Conservation (phyloP, 1,284 basidiomycete species). For the Ceratobasidium sp. region DNA sequence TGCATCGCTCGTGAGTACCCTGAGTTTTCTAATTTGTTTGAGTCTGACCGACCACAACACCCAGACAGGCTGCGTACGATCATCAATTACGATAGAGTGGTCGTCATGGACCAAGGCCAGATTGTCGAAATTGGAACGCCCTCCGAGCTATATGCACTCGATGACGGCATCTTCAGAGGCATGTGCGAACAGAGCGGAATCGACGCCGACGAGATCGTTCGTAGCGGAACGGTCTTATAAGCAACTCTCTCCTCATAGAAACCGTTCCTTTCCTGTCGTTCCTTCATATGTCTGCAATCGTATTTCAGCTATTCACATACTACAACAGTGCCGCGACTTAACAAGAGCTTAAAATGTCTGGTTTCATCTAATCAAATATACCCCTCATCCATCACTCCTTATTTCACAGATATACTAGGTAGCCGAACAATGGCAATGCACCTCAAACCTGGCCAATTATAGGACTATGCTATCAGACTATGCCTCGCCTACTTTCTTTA, state of each 20-base stretch:
- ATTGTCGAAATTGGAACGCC: constrained; percentile 81
- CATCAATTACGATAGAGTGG: constrained; percentile 62
- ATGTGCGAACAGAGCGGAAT: constrained; percentile 40
- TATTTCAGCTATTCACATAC: too few species aligned
- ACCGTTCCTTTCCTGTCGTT: background rate
- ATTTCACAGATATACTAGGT: too few species aligned
- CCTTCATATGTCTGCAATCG: too few species aligned
- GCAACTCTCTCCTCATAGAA: background rate
- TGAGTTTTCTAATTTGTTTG: constrained; percentile 43
- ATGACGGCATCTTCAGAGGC: constrained; percentile 68
- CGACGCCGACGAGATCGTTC: constrained; percentile 1
- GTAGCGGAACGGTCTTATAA: background rate
- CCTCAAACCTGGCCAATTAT: too few species aligned
- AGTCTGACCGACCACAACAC: constrained; percentile 44
- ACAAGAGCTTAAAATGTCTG: too few species aligned
- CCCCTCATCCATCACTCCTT: too few species aligned
- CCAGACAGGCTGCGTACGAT: constrained; percentile 78
- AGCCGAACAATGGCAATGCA: too few species aligned
- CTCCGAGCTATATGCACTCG: constrained; percentile 69
- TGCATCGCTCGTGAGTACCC: constrained; percentile 66
- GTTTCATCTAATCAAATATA: too few species aligned
- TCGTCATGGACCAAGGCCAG: constrained; percentile 70
- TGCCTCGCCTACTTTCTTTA: constrained; percentile 82
- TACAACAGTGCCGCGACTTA: too few species aligned
- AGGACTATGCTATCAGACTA: too few species aligned